Evolutionary conservation across 1,284 basidiomycete genomes (phyloP), one percentile per base, ranked within the genome.

Genomic region (Cutaneotrichosporon sp.): DNA sequence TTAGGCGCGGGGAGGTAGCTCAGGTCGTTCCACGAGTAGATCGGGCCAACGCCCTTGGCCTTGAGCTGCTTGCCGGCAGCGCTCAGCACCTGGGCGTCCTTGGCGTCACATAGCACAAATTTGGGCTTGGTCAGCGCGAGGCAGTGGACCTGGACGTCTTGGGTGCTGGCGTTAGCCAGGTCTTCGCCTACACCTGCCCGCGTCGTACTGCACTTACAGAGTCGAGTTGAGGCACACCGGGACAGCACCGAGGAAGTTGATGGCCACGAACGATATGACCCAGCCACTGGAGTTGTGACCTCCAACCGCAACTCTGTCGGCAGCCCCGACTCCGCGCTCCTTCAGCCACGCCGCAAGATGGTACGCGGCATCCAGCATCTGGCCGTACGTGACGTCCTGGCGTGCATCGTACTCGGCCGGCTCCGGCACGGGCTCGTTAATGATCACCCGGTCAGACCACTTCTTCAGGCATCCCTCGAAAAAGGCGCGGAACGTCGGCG

Each of bases 201-300:
- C n/a, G n/a, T n/a, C n/a, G n/a, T n/a, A n/a, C n/a, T n/a, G n/a
- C 20, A 61, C 70, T 66, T 32, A 70, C 67, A 73, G 54, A 59
- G 52, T 54, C 29, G 67, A 70, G 55, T 73, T 73, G n/a, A 73
- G 55, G 17, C 54, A 61, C 11, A 71, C 65, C 0, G 64, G 50
- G 4, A 71, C 60, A 0, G 63, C 71, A 14, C 68, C 71, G 38
- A 73, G 61, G 24, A 73, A 55, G 32, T 71, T 65, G 3, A 48
- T 50, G 2, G 70, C 71, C 4, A 67, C 46, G 41, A 66, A 73
- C 2, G 61, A 22, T 2, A 65, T 58, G 20, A 71, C 52, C 67
- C 70, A 73, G 17, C 65, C 66, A 26, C 32, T 25, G 29, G 41
- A 49, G 58, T 71, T 73, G 10, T 52, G 43, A 12, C 71, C 71